Evolutionary conservation across 768 basidiomycete genomes (phyloP), one percentile per base, ranked within the genome.

Genomic region (Mycena amicta): DNA sequence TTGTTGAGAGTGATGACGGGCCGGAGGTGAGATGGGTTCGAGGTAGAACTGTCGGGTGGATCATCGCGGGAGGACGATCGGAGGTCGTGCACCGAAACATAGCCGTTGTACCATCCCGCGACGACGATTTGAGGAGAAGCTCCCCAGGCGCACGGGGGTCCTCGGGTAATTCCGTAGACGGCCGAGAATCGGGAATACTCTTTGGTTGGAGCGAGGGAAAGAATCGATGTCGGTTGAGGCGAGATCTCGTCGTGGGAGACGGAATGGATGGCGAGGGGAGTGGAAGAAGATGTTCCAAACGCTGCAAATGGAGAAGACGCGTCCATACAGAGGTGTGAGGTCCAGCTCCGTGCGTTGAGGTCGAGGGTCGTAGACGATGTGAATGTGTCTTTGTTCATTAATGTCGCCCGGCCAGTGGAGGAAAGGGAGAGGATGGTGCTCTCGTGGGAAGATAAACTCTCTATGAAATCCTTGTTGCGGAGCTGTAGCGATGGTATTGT

Each of bases 61-160:
- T 62, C 50, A 27, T 70, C 49, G 0, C 70, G 66, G 26, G 73
- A 72, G 20, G 75, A 75, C 18, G 83, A 76, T 25, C 92, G 89
- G 39, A 93, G 79, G 70, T 93, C 92, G 71, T 92, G 86, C 51
- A 90, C 80, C 33, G 83, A 80, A 30, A 91, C 87, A 49, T 78
- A 70, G 12, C 92, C 88, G 67, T 94, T 90, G 70, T 84, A 93
- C 90, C 92, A 93, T 1, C 90, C 92, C 1, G 89, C 88, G 33
- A 91, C 78, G 23, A 94, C 55, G 20, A 91, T 81, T 65, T 90
- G 80, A 18, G 88, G 84, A 3, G 89, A 88, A 2, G 81, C 72
- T 3, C 91, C 90, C 80, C 87, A 86, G 1, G 86, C 83, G 22
- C 86, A 86, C 0, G 78, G 76, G 0, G 89, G 86, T 5, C 83